Percentiles rank a stretch among this genome's conserved stretches.
phyloP scores from a whole-genome alignment of 805 yeast species.

The Priceomyces haplophilus region DNA sequence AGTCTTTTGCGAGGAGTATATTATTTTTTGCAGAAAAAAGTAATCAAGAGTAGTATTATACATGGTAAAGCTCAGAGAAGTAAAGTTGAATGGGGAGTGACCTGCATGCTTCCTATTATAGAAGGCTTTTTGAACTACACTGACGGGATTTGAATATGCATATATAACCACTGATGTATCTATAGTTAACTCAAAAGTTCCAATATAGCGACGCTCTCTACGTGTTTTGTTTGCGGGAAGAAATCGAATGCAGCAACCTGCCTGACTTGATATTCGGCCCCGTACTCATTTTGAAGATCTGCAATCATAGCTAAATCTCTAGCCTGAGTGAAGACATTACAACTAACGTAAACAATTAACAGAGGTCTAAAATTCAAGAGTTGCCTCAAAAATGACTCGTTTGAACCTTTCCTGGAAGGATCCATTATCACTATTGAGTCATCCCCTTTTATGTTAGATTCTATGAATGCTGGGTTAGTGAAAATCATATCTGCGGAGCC shows the following conservation, averaged over 20 bases:
- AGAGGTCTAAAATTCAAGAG: conserved; percentile 35
- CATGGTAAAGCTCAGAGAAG: conserved; percentile 52
- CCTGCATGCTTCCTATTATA: conserved; percentile 50
- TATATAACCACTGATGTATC: conserved; percentile 1
- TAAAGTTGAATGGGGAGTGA: conserved; percentile 68
- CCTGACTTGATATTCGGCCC: conserved; percentile 18
- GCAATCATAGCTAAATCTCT: conserved; percentile 36
- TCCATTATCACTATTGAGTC: conserved; percentile 41
- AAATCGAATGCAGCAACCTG: conserved; percentile 42
- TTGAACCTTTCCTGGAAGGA: conserved; percentile 45
- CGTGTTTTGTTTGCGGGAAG: conserved; percentile 58
- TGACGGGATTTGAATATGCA: conserved; percentile 5
- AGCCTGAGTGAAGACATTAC: conserved; percentile 47
- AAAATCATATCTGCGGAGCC: conserved; percentile 41
- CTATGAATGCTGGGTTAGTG: conserved; percentile 19
- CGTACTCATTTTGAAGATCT: conserved; percentile 15
- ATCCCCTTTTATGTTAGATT: conserved; percentile 25
- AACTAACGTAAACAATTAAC: conserved; percentile 40
- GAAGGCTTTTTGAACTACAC: conserved; percentile 35
- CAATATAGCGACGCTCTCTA: conserved; percentile 52
- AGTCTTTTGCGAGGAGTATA: conserved; percentile 64
- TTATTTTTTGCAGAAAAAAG: conserved; percentile 50
- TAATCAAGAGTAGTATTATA: conserved; percentile 46
- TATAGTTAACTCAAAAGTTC: conserved; percentile 13
- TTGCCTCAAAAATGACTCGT: conserved; percentile 32